Conservation (phyloP, 2,329 filamentous ascomycete genomes). For the Hirsutella minnesotensis region DNA sequence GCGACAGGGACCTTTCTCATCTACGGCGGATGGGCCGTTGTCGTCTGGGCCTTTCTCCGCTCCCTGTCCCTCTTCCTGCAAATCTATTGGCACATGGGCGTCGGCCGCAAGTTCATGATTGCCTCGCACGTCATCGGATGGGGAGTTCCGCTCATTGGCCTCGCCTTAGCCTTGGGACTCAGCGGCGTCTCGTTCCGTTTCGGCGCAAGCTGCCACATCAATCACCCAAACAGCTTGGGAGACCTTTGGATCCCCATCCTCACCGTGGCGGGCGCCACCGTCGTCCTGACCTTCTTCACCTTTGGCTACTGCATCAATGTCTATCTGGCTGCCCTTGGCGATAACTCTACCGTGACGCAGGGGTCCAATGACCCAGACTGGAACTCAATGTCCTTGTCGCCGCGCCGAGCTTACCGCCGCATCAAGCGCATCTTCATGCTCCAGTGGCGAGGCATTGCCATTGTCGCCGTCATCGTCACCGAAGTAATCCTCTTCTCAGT, state of each 20-base stretch:
- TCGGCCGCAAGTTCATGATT: conserved; percentile 84
- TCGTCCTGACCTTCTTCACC: conserved; percentile 73
- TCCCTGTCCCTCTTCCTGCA: conserved; percentile 89
- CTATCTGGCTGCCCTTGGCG: conserved; percentile 73
- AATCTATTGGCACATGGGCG: conserved; percentile 92
- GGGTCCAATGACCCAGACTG: conserved; percentile 60
- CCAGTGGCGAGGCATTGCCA: conserved; percentile 87
- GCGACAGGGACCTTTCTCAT: conserved; percentile 80
- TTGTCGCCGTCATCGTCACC: conserved; percentile 79
- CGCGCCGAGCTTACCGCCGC: conserved; percentile 77
- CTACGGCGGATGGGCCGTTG: conserved; percentile 70
- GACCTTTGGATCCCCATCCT: conserved; percentile 87
- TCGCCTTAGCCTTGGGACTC: conserved; percentile 64
- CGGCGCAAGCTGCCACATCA: conserved; percentile 86
- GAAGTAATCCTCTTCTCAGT: conserved; percentile 92
- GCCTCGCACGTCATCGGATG: conserved; percentile 69
- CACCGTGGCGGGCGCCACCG: conserved; percentile 61
- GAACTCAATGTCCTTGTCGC: conserved; percentile 65
- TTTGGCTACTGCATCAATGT: conserved; percentile 92
- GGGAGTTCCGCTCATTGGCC: conserved; percentile 67
- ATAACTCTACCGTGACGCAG: conserved; percentile 54
- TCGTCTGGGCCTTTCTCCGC: conserved; percentile 86
- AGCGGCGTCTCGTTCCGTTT: conserved; percentile 94
- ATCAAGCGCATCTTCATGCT: conserved; percentile 77
- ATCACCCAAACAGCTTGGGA: conserved; percentile 70